Percentiles rank a stretch among this genome's conserved stretches.
Conservation (phyloP, 345 rosid genomes). For the Salix dunnii region DNA sequence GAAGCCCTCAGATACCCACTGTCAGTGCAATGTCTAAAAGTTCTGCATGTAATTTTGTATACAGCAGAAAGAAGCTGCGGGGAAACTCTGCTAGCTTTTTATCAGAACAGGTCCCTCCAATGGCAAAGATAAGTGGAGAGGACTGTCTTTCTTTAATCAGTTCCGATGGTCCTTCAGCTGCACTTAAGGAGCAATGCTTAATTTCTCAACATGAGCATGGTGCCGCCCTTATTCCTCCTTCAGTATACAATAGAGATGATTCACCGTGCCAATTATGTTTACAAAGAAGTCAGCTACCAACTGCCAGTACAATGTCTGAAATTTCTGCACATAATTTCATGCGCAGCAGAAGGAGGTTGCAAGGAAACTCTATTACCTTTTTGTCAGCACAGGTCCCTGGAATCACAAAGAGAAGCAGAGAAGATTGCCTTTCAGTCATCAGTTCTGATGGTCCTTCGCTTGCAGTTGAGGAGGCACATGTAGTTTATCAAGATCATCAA, state of each 20-base stretch:
- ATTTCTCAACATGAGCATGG: not conserved
- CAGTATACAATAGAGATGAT: not conserved
- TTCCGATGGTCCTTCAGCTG: not conserved
- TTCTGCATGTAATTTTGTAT: not conserved
- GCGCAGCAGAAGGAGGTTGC: slow-evolving; percentile 45
- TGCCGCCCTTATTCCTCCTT: not conserved
- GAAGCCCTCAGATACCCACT: not conserved
- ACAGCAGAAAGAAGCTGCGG: not conserved
- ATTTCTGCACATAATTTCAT: slow-evolving; percentile 38
- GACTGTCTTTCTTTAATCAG: not conserved
- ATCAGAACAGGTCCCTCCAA: not conserved
- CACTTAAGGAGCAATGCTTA: not conserved
- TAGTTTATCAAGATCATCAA: slow-evolving; percentile 14
- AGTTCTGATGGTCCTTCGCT: slow-evolving; percentile 41
- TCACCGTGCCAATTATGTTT: slow-evolving; percentile 29
- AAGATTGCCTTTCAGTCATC: slow-evolving; percentile 41
- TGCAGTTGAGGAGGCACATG: slow-evolving; percentile 27
- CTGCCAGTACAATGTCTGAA: slow-evolving; percentile 39
- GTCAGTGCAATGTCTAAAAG: not conserved
- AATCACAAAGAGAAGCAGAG: slow-evolving; percentile 34
- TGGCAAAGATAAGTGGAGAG: not conserved
- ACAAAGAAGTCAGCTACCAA: slow-evolving; percentile 36
- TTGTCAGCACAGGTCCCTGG: slow-evolving; percentile 28
- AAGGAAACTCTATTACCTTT: slow-evolving; percentile 21
- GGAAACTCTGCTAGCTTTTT: not conserved